phyloP scores from a whole-genome alignment of 805 yeast species.

The Clavispora phyllophila region DNA sequence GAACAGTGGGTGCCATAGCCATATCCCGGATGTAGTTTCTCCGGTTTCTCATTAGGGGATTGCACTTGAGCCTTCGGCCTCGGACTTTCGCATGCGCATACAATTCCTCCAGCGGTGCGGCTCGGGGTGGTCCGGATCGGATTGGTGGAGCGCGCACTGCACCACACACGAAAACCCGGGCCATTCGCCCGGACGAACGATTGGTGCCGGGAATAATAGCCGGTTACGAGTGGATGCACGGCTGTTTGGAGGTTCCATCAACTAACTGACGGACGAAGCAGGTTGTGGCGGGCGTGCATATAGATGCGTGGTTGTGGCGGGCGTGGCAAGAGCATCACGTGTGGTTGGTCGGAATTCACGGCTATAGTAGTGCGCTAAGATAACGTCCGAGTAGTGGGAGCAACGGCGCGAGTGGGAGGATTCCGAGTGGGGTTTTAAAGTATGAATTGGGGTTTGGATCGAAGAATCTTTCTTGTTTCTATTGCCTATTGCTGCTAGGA shows the following conservation, averaged over 20 bases:
- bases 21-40: neutral
- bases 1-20: neutral
- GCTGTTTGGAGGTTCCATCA: too few species aligned
- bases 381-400: too few species aligned
- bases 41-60: neutral
- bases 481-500: too few species aligned
- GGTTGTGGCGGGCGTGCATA: too few species aligned
- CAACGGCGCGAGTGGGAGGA: too few species aligned
- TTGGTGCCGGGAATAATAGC: too few species aligned
- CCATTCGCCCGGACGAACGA: neutral
- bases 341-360: neutral
- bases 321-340: neutral
- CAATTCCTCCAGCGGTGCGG: neutral
- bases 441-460: too few species aligned
- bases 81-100: constrained; percentile 16
- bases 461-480: too few species aligned
- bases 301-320: neutral
- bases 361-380: neutral
- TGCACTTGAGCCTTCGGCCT: constrained; percentile 7
- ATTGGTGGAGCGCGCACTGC: neutral
- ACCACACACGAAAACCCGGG: neutral
- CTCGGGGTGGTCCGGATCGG: constrained; percentile 1
- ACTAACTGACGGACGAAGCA: too few species aligned
- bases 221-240: too few species aligned
- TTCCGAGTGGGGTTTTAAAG: too few species aligned